These are phyloP conservation scores for Sphaerulina musiva DNA, from an alignment of 2,329 filamentous ascomycete species.

Conservation along the genomic window DNA sequence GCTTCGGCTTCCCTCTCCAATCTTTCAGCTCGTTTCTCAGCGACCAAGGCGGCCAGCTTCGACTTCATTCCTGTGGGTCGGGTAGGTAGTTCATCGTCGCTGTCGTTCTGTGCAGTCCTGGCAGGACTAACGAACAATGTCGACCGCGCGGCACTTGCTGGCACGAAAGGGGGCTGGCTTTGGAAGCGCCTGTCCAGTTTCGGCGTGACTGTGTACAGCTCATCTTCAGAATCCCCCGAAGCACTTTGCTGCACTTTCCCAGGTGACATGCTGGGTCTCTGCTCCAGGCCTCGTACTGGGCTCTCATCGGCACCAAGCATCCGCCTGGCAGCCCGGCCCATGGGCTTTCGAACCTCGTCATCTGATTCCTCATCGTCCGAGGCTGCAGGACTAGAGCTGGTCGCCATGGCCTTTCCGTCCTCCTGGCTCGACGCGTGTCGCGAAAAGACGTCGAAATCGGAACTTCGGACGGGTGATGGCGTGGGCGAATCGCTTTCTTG, in stretches of 20 bases:
- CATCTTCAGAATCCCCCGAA: slow-evolving; percentile 19
- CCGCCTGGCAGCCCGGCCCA: slow-evolving; percentile 27
- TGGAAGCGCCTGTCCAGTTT: slow-evolving; percentile 5
- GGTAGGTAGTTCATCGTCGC: slow-evolving; percentile 24
- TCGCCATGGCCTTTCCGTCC: not conserved
- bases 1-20: slow-evolving; percentile 23
- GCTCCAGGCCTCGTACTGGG: not conserved
- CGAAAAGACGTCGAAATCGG: slow-evolving; percentile 4
- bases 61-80: slow-evolving; percentile 22
- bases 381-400: not conserved
- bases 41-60: slow-evolving; percentile 29
- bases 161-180: slow-evolving; percentile 11
- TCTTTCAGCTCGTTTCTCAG: slow-evolving; percentile 29
- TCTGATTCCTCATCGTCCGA: slow-evolving; percentile 18
- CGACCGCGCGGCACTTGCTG: slow-evolving; percentile 16
- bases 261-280: slow-evolving; percentile 1
- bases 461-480: slow-evolving; percentile 13
- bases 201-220: slow-evolving; percentile 30
- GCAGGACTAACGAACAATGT: slow-evolving; percentile 31
- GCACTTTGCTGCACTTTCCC: not conserved
- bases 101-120: slow-evolving; percentile 18
- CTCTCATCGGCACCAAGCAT: slow-evolving; percentile 23
- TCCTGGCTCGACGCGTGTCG: slow-evolving; percentile 10
- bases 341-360: slow-evolving; percentile 23
- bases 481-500: slow-evolving; percentile 15